Base-by-base conservation (phyloP, 179 eudicot species). In the Silene vulgaris region DNA sequence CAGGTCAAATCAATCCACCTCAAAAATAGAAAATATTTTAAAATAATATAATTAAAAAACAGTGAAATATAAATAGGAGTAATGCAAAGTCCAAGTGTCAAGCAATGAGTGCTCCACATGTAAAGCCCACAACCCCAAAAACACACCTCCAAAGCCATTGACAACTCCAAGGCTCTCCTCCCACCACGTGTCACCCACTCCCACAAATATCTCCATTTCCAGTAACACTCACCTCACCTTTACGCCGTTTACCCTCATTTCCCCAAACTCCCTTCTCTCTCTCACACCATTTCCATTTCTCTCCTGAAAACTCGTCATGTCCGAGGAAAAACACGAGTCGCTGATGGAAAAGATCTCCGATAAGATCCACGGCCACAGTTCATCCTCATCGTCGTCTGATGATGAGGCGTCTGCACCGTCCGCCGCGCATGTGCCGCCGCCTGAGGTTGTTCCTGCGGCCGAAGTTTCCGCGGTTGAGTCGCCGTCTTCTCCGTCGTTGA, bases 361-460 rank as follows among this genome's bases (percentile, higher is more conserved):
- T 32, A 90, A 83, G 83, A 26, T 86, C 52, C 87, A 87, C 72
- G 84, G 77, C n/a, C 79, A 69, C 48, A 78, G 73, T 78, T 87
- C 91, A 0, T 86, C 92, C 0, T 86, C 88, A 50, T 88, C 90
- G 45, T 92, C 89, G 21, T 90, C 86, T 3, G 93, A 88, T 3
- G 86, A 79, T 8, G 84, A 84, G 1, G 48, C 17, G 9, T 21
- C 64, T 2, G 66, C n/a, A 4, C 80, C 83, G 19, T 30, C 83
- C 1, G 16, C 72, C 3, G 77, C 83, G 23, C 83, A 75, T 2
- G 74, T 82, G 0, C 84, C 84, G 8, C 85, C 85, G 0, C 69
- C 82, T 16, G 80, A 79, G 23, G 85, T 82, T 61, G 65, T 76
- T 35, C 82, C 82, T 19, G 57, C 61, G 68, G 19, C 82, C 11